These are phyloP conservation scores for Globisporangium cederbergense DNA, from an alignment of 352 stramenopile genomes.

Conservation along the genomic window DNA sequence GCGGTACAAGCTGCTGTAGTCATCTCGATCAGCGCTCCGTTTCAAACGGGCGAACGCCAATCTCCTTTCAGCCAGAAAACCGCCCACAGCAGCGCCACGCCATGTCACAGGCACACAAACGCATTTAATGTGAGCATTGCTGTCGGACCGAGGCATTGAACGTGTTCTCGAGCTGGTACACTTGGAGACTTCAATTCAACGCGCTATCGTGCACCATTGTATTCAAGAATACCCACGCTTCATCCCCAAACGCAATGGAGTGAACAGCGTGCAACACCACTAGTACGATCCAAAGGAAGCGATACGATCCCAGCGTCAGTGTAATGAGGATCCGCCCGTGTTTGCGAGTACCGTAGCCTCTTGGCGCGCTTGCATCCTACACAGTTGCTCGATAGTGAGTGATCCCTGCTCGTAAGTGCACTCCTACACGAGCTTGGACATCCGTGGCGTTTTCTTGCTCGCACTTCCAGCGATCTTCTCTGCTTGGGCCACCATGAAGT, in stretches of 20 bases:
- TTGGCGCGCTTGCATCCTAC: not conserved
- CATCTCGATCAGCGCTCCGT: not conserved
- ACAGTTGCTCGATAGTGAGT: not conserved
- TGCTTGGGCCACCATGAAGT: not conserved
- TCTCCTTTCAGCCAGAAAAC: not conserved
- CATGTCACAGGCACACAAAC: not conserved
- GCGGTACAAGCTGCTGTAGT: not conserved
- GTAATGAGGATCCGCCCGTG: not conserved
- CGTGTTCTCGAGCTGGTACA: not conserved
- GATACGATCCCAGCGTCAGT: not conserved
- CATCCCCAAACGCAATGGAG: not conserved
- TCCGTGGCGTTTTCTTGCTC: not conserved
- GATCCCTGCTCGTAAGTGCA: not conserved
- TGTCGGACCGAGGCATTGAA: not conserved
- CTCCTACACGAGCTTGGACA: not conserved
- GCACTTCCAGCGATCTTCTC: not conserved
- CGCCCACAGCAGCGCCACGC: not conserved
- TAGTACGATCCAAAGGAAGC: constrained; percentile 3
- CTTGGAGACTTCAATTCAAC: not conserved
- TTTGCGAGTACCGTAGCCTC: not conserved
- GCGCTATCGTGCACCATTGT: not conserved
- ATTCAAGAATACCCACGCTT: not conserved
- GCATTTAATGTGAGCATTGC: not conserved
- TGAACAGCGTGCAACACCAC: constrained; percentile 2
- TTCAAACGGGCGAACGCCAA: not conserved